Conservation (phyloP, 2,329 filamentous ascomycete species). For the Penicillium polonicum region DNA sequence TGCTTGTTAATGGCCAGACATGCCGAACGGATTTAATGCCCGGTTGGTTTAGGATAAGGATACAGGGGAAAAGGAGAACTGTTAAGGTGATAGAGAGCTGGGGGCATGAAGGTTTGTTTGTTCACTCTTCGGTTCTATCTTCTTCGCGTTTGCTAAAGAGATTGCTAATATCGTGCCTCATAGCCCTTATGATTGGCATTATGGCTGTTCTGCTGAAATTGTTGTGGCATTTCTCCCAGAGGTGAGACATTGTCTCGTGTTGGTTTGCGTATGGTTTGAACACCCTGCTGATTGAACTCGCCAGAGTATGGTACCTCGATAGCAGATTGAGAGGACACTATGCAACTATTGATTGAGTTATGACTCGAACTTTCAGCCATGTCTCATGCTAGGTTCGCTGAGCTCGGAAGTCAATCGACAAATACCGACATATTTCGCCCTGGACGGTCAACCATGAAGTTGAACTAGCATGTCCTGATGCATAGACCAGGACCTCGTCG, state of each 20-base stretch:
- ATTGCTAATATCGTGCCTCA: background rate
- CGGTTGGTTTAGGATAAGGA: slow-evolving; percentile 31
- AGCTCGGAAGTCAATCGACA: background rate
- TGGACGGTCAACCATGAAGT: background rate
- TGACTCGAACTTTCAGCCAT: no score
- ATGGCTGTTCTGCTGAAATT: slow-evolving; percentile 1
- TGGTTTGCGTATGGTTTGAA: background rate
- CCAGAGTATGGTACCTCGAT: background rate
- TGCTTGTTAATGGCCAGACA: slow-evolving; percentile 38
- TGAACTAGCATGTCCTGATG: background rate
- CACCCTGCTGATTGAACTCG: background rate
- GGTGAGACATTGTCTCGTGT: background rate
- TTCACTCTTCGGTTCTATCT: background rate
- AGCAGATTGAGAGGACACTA: background rate
- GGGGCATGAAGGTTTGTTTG: slow-evolving; percentile 37
- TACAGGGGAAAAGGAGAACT: slow-evolving; percentile 16
- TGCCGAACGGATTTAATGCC: slow-evolving; percentile 34
- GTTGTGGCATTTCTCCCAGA: background rate
- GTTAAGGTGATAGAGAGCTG: slow-evolving; percentile 9
- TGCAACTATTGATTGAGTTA: background rate
- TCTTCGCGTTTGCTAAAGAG: background rate
- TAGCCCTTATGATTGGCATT: background rate
- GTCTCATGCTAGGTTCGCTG: background rate
- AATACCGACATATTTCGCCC: background rate
- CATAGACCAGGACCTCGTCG: rapidly evolving